A percentile compares a stretch with the other conserved stretches of the same genome.
These are phyloP conservation scores for Aphanomyces euteiches DNA, from an alignment of 352 stramenopile genomes.

Conservation along the genomic window DNA sequence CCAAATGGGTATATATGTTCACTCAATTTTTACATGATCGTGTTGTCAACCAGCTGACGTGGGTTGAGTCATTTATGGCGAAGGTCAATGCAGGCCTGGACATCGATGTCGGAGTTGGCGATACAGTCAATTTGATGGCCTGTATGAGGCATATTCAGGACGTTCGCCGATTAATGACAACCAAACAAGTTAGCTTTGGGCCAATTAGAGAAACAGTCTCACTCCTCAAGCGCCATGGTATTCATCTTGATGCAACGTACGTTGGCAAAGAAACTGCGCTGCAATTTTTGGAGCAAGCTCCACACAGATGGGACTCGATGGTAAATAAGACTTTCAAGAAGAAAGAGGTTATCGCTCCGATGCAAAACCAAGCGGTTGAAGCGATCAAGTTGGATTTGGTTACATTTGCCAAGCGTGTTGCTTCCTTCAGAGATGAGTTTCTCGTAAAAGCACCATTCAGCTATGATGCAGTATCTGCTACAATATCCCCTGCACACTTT, in stretches of 20 bases:
- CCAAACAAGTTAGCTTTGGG: conserved; percentile 91
- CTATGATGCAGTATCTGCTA: conserved; percentile 33
- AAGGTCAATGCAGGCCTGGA: conserved; percentile 87
- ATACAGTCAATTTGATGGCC: conserved; percentile 92
- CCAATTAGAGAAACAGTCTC: conserved; percentile 92
- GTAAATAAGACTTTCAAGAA: conserved; percentile 98
- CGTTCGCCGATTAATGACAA: conserved; percentile 90
- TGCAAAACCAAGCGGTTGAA: conserved; percentile 95
- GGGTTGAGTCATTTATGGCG: conserved; percentile 92
- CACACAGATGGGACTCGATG: conserved; percentile 95
- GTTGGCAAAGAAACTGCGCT: conserved; percentile 74
- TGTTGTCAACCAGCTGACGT: conserved; percentile 85
- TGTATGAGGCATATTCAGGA: conserved; percentile 95
- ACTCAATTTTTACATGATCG: conserved; percentile 91
- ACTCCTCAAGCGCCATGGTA: conserved; percentile 91
- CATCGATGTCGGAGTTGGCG: conserved; percentile 86
- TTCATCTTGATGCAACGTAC: conserved; percentile 88
- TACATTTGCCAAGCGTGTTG: conserved; percentile 91
- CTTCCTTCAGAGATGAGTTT: conserved; percentile 94
- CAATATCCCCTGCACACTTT: too few species aligned
- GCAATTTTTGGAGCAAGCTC: conserved; percentile 93
- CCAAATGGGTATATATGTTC: conserved; percentile 96
- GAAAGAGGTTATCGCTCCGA: conserved; percentile 96
- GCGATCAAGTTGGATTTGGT: conserved; percentile 92
- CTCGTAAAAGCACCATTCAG: conserved; percentile 92